These are phyloP conservation scores for Fusarium sacchari DNA, from an alignment of 2,329 filamentous ascomycete genomes.

Conservation along the genomic window DNA sequence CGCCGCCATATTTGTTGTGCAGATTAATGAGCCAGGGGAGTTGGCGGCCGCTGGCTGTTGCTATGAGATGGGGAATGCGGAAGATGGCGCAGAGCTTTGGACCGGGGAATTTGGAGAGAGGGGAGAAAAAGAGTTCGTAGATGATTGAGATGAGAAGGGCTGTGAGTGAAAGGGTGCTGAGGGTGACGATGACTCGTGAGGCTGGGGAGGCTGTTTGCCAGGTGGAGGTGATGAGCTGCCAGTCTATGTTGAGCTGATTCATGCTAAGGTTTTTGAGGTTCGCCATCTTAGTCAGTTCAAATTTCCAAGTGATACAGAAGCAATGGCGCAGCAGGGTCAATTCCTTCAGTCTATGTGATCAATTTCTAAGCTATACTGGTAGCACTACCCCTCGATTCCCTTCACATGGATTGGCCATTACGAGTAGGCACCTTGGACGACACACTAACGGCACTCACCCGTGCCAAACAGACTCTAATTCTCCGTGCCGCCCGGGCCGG, in stretches of 20 bases:
- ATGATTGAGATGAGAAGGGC: not conserved
- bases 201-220: not conserved
- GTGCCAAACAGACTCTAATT: not conserved
- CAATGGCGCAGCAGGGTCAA: not conserved
- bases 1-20: not conserved
- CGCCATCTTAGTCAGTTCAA: not conserved
- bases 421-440: fast-evolving
- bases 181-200: not conserved
- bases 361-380: not conserved
- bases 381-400: not conserved
- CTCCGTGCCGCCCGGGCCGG: not conserved
- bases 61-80: not conserved
- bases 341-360: no score
- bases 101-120: not conserved
- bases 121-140: not conserved
- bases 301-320: not conserved
- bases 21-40: not conserved
- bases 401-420: not conserved
- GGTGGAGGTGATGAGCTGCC: not conserved
- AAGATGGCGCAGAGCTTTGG: not conserved
- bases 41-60: not conserved
- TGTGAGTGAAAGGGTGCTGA: not conserved
- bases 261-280: not conserved
- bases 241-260: not conserved
- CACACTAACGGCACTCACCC: not conserved